A percentile compares a stretch with the other conserved stretches of the same genome.
Conservation (phyloP, 371 early-diverging fungal species). For the Mucor piriformis region DNA sequence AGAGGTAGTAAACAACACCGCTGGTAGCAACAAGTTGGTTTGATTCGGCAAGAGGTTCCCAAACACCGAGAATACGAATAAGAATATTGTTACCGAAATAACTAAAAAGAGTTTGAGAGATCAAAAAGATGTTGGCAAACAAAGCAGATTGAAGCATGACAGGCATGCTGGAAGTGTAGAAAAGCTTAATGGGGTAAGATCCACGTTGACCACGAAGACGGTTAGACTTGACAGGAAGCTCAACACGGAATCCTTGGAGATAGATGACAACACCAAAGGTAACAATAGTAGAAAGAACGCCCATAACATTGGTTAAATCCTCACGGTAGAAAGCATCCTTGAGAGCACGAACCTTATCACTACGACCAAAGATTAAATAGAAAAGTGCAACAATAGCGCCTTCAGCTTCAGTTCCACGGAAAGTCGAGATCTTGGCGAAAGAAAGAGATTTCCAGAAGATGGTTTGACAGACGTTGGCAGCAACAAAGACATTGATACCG, state of each 20-base stretch:
- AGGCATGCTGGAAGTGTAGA: conserved; percentile 99
- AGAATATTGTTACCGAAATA: conserved; percentile 95
- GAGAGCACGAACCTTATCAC: conserved; percentile 96
- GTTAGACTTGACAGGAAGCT: conserved; percentile 98
- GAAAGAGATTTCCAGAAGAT: conserved; percentile 99
- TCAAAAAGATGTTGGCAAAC: conserved; percentile 93
- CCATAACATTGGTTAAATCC: conserved; percentile 97
- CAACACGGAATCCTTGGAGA: conserved; percentile 99
- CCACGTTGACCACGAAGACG: conserved; percentile 97
- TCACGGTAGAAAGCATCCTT: conserved; percentile 98
- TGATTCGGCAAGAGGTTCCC: conserved; percentile 89
- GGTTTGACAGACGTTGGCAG: conserved; percentile 99
- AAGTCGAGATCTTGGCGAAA: conserved; percentile 96
- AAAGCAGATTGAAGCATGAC: conserved; percentile 99
- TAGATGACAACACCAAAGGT: conserved; percentile 98
- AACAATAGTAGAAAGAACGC: conserved; percentile 87
- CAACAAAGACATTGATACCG: conserved; percentile 99
- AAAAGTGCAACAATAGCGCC: conserved; percentile 97
- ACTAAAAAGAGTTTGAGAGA: conserved; percentile 96
- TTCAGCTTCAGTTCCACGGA: conserved; percentile 99
- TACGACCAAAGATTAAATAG: conserved; percentile 94
- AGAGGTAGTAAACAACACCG: conserved; percentile 98
- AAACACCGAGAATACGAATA: conserved; percentile 95
- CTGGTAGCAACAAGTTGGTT: conserved; percentile 89
- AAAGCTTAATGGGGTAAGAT: conserved; percentile 98